Evolutionary conservation across 371 early-diverging fungal species (phyloP).

Genomic region (Mortierella sp.): DNA sequence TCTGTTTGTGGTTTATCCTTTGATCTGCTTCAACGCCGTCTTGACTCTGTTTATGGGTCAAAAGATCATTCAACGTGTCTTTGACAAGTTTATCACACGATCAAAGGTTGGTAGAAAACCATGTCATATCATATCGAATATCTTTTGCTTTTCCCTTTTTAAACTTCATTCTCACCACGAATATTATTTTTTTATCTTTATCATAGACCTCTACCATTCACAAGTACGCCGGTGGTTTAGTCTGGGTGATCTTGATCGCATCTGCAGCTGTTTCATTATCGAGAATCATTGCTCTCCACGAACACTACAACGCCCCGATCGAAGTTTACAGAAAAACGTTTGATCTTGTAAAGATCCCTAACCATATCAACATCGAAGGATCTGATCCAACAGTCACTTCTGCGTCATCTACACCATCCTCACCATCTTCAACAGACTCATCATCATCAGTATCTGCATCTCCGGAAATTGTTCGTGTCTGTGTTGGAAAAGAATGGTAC

Average conservation of each 20-base stretch:
- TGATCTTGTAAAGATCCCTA: slow-evolving; percentile 28
- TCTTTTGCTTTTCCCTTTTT: neutral
- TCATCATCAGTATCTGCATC: neutral
- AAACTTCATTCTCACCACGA: neutral
- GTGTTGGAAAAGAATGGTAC: slow-evolving; percentile 96
- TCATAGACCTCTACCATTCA: slow-evolving; percentile 43
- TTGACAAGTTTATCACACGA: slow-evolving; percentile 30
- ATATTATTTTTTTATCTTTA: neutral
- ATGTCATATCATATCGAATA: too few relatives aligned
- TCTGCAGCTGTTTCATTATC: slow-evolving; percentile 68
- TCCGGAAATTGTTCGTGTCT: slow-evolving; percentile 66
- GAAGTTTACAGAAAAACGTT: slow-evolving; percentile 61
- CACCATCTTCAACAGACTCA: neutral
- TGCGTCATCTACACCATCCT: slow-evolving; percentile 42
- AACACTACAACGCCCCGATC: slow-evolving; percentile 78
- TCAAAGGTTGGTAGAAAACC: slow-evolving; percentile 22
- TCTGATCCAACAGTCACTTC: slow-evolving; percentile 44
- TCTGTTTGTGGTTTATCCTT: slow-evolving; percentile 92
- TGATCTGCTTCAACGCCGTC: slow-evolving; percentile 85
- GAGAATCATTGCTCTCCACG: slow-evolving; percentile 70
- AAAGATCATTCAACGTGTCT: slow-evolving; percentile 35
- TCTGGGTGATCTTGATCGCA: slow-evolving; percentile 57
- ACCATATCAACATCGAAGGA: slow-evolving; percentile 26
- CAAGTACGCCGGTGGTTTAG: slow-evolving; percentile 48
- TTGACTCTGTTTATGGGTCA: slow-evolving; percentile 71